Evolutionary conservation across 2,329 filamentous ascomycete species (phyloP).

Genomic region (Aspergillus vadensis): DNA sequence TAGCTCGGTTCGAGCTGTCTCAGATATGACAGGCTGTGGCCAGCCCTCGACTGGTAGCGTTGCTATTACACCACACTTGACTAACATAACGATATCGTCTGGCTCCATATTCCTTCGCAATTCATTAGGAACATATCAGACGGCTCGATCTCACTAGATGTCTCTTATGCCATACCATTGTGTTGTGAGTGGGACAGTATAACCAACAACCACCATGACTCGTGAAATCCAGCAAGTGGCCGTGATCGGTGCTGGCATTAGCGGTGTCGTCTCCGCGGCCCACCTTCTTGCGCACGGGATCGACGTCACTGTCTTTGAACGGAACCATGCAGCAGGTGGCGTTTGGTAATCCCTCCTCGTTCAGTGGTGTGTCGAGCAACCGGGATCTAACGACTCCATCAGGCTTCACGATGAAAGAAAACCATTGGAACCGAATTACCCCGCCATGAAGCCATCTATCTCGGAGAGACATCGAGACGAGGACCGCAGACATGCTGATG

Average conservation of each 20-base stretch:
- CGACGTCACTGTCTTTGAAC: slow-evolving; percentile 58
- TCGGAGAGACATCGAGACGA: slow-evolving; percentile 10
- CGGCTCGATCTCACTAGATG: not conserved
- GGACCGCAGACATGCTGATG: slow-evolving; percentile 4
- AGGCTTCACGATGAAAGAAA: slow-evolving; percentile 55
- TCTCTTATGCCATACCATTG: not conserved
- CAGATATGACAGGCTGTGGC: not conserved
- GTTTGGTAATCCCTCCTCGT: slow-evolving; percentile 50
- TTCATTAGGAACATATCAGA: not conserved
- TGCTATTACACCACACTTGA: slow-evolving; percentile 13
- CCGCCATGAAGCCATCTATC: slow-evolving; percentile 19
- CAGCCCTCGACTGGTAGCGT: not conserved
- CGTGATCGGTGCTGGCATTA: slow-evolving; percentile 56
- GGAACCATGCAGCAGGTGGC: slow-evolving; percentile 55
- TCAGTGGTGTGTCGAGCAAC: not conserved
- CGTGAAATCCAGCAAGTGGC: slow-evolving; percentile 38
- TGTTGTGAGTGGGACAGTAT: not conserved
- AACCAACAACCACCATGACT: slow-evolving; percentile 20
- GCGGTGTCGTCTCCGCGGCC: slow-evolving; percentile 51
- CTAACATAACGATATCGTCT: slow-evolving; percentile 11
- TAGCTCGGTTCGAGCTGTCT: not conserved
- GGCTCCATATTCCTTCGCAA: not conserved
- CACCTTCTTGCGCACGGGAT: slow-evolving; percentile 50
- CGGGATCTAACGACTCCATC: not conserved
- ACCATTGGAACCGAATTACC: slow-evolving; percentile 52